Percentiles rank a stretch among this genome's conserved stretches.
Evolutionary conservation across 2,329 filamentous ascomycete species (phyloP).

Genomic region (Epichloe baconii): DNA sequence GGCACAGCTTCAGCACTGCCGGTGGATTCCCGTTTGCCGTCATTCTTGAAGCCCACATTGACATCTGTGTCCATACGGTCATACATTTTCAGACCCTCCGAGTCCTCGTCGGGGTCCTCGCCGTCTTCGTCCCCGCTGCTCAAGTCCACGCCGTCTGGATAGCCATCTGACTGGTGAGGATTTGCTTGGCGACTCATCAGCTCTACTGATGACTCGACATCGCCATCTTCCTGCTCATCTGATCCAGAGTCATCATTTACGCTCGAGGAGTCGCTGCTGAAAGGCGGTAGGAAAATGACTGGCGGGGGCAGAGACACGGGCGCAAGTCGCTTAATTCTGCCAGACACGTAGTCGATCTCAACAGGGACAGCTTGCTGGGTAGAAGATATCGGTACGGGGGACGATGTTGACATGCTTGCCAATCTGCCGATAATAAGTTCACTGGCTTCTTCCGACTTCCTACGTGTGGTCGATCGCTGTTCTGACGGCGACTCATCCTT

Average conservation of each 20-base stretch:
- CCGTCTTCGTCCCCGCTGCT: conserved; percentile 29
- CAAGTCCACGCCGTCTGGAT: conserved; percentile 26
- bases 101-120: conserved; percentile 24
- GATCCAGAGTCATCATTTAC: conserved; percentile 16
- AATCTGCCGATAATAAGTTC: conserved; percentile 30
- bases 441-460: conserved; percentile 17
- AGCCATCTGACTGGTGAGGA: conserved; percentile 27
- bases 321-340: conserved; percentile 28
- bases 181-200: conserved; percentile 22
- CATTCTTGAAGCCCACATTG: neutral
- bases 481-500: conserved; percentile 7
- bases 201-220: conserved; percentile 16
- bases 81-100: conserved; percentile 15
- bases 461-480: neutral
- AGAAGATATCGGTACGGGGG: conserved; percentile 13
- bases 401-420: conserved; percentile 28
- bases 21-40: conserved; percentile 11
- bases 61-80: conserved; percentile 9
- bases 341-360: conserved; percentile 33
- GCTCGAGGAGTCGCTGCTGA: conserved; percentile 28
- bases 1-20: conserved; percentile 21
- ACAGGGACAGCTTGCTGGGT: conserved; percentile 12
- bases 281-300: conserved; percentile 35
- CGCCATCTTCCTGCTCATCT: conserved; percentile 15
- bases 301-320: conserved; percentile 39